Evolutionary conservation across 345 rosid species (phyloP), one percentile per base, ranked within the genome.

Genomic region (Bruguiera sexangula): DNA sequence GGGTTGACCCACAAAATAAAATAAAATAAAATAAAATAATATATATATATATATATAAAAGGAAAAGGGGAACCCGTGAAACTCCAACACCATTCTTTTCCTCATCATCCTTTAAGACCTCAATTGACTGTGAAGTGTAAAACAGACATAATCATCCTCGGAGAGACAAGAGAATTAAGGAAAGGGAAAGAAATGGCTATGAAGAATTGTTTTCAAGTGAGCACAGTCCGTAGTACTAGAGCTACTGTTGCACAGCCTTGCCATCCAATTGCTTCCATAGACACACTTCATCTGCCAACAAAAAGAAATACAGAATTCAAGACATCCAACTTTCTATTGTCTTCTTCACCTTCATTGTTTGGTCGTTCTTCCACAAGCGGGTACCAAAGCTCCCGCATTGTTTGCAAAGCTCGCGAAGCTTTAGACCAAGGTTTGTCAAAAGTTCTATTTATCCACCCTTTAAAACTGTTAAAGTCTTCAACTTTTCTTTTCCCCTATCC

Each of bases 361-460:
- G 22, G 65, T 64, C 63, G 8, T 46, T 73, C 73, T 13, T 64
- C 62, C 32, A 61, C 39, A 66, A 24, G 53, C 65, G 67, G 72
- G 65, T 26, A 11, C 75, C 66, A 58, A 65, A 79, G 75, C 26
- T 65, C 82, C 50, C 46, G 69, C 69, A 22, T 86, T 57, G 65
- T 88, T 56, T 88, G 87, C 89, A 78, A 86, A 72, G 90, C 93
- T 67, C 72, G 85, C 2, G 84, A 86, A 74, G 89, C 89, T 58
- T 68, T 86, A 31, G 83, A 80, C 60, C 75, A 77, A 86, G 88
- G 93, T 88, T 60, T 32, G 24, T 29, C 56, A 18, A 9, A 20
- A 31, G 37, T 34, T 7, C 37, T 6, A 7, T 8, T 6, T 7
- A 7, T 34, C 50, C 3, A 11, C 5, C 57, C 57, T 53, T 53